Evolutionary conservation across 139 green algal genomes (phyloP).

Genomic region (Asterochloris sp.): DNA sequence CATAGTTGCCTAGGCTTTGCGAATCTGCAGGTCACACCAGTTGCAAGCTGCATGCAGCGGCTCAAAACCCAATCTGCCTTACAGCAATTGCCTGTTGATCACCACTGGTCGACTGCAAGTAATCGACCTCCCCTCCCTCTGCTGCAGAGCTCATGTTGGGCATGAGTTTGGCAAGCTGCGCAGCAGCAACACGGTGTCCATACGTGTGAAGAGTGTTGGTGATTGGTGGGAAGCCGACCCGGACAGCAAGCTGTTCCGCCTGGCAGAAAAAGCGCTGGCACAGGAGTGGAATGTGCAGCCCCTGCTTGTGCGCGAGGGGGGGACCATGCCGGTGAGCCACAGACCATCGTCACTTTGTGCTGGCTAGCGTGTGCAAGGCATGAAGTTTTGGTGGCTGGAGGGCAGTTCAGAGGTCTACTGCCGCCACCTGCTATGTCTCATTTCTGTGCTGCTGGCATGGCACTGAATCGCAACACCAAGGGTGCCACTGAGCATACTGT

Average conservation of each 20-base stretch:
- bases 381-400: background rate
- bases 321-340: slow-evolving; percentile 57
- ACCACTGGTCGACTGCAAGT: too few species aligned
- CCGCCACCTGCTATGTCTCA: too few species aligned
- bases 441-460: too few species aligned
- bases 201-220: slow-evolving; percentile 67
- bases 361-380: background rate
- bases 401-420: too few species aligned
- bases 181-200: slow-evolving; percentile 65
- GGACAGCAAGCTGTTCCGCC: slow-evolving; percentile 56
- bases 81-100: too few species aligned
- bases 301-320: slow-evolving; percentile 80
- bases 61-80: too few species aligned
- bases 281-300: slow-evolving; percentile 73
- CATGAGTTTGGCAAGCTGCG: slow-evolving; percentile 79
- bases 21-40: too few species aligned
- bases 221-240: slow-evolving; percentile 90
- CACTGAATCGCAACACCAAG: too few species aligned
- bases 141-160: slow-evolving; percentile 61
- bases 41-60: too few species aligned
- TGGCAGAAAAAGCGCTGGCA: slow-evolving; percentile 71
- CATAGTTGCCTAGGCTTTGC: too few species aligned
- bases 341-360: background rate
- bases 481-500: too few species aligned
- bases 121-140: background rate